Conservation (phyloP, 78 protist genomes). For the Emiliania huxleyi region DNA sequence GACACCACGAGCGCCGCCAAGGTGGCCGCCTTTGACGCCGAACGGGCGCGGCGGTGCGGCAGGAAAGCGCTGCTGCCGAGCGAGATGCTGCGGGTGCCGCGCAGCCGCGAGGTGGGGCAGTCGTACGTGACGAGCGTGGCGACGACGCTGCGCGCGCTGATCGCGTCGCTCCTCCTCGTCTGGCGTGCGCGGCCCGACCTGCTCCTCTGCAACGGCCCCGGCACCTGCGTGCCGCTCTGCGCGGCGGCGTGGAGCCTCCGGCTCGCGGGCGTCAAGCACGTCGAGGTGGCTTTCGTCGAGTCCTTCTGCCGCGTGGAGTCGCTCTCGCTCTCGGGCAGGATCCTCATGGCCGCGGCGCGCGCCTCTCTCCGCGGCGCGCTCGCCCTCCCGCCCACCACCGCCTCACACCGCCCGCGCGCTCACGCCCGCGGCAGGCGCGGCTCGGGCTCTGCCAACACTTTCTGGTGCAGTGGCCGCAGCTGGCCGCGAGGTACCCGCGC, state of each 20-base stretch:
- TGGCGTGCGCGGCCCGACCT: not conserved
- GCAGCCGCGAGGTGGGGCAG: slow-evolving; percentile 35
- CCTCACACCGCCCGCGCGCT: no score
- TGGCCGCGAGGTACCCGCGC: not conserved
- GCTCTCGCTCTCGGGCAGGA: slow-evolving; percentile 45
- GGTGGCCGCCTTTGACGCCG: not conserved
- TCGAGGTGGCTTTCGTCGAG: slow-evolving; percentile 38
- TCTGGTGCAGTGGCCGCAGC: slow-evolving; percentile 55
- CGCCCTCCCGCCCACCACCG: no score
- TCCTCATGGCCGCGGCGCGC: not conserved
- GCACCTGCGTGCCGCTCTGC: slow-evolving; percentile 44
- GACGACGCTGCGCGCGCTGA: not conserved
- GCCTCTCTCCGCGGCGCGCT: no score
- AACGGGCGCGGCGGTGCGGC: not conserved
- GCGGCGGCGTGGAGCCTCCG: not conserved
- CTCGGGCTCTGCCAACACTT: not conserved
- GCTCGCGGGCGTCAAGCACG: not conserved
- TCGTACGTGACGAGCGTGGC: not conserved
- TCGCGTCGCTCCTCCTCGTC: not conserved
- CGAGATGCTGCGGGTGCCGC: not conserved
- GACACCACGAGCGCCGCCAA: not conserved
- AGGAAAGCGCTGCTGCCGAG: not conserved
- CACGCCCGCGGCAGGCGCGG: not conserved
- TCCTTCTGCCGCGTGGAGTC: slow-evolving; percentile 37
- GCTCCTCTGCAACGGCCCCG: slow-evolving; percentile 46